phyloP scores from a whole-genome alignment of 208 protist species.

The Acanthamoeba castellanii region DNA sequence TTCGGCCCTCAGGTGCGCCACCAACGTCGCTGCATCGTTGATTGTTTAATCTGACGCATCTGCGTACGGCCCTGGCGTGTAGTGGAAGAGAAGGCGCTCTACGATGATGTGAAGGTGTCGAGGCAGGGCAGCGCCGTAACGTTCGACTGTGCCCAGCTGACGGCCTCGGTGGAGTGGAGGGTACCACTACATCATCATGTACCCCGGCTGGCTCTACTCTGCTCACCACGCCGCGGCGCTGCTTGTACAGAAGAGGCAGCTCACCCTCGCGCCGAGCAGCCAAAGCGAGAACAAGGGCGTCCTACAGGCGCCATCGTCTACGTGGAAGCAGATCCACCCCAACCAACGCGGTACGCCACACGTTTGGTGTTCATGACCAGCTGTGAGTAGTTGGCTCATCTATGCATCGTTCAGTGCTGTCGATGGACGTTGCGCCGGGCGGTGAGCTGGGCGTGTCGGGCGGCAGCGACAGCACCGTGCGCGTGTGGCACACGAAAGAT shows the following conservation, averaged over 20 bases:
- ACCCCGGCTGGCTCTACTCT: neutral
- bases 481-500: slow-evolving; percentile 63
- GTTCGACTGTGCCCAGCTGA: neutral
- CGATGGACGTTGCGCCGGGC: neutral
- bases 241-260: neutral
- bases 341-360: neutral
- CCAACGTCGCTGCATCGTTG: neutral
- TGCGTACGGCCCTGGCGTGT: no score
- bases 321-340: slow-evolving; percentile 51
- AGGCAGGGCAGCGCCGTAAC: neutral
- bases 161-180: slow-evolving; percentile 22
- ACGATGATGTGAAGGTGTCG: slow-evolving; percentile 32
- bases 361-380: neutral
- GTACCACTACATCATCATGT: neutral
- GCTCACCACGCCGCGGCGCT: neutral
- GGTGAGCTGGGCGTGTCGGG: slow-evolving; percentile 60
- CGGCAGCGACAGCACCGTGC: slow-evolving; percentile 29
- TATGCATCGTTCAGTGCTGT: neutral
- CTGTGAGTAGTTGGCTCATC: neutral
- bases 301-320: slow-evolving; percentile 15
- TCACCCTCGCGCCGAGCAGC: neutral
- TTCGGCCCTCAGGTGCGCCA: neutral
- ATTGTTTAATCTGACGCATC: neutral
- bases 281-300: neutral
- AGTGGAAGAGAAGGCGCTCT: slow-evolving; percentile 32